phyloP scores from a whole-genome alignment of 306 rosid species.

The Oemleria cerasiformis region DNA sequence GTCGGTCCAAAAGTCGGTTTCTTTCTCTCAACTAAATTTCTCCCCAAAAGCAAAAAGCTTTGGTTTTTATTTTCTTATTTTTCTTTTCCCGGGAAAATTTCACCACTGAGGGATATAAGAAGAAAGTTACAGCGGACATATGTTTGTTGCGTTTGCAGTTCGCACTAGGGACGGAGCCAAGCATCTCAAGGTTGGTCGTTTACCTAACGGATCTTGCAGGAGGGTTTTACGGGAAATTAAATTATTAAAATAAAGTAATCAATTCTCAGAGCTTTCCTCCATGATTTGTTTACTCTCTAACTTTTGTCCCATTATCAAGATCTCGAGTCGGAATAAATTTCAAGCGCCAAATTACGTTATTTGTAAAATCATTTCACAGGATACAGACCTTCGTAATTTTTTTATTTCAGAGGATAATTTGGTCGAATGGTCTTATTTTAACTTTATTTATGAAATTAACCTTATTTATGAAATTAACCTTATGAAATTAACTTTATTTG shows the following conservation, averaged over 20 bases:
- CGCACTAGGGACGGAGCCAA: background rate
- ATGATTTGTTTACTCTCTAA: background rate
- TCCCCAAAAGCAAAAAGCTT: slow-evolving; percentile 7
- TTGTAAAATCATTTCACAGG: no score
- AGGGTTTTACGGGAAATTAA: background rate
- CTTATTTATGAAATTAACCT: no score
- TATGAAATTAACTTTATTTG: no score
- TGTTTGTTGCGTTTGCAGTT: background rate
- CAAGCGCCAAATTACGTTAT: no score
- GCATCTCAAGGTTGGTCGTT: background rate
- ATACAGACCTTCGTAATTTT: no score
- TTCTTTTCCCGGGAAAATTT: background rate
- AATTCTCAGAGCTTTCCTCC: background rate
- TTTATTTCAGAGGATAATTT: no score
- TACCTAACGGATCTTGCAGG: slow-evolving; percentile 10
- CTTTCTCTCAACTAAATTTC: slow-evolving; percentile 21
- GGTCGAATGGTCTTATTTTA: no score
- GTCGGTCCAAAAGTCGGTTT: slow-evolving; percentile 58
- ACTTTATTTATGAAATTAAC: no score
- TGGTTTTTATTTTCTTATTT: background rate
- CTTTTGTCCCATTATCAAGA: no score
- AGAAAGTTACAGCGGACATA: background rate
- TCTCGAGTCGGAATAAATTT: no score
- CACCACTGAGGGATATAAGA: background rate
- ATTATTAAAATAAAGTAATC: background rate